Evolutionary conservation across 2,329 filamentous ascomycete genomes (phyloP).

Genomic region (Beauveria brongniartii): DNA sequence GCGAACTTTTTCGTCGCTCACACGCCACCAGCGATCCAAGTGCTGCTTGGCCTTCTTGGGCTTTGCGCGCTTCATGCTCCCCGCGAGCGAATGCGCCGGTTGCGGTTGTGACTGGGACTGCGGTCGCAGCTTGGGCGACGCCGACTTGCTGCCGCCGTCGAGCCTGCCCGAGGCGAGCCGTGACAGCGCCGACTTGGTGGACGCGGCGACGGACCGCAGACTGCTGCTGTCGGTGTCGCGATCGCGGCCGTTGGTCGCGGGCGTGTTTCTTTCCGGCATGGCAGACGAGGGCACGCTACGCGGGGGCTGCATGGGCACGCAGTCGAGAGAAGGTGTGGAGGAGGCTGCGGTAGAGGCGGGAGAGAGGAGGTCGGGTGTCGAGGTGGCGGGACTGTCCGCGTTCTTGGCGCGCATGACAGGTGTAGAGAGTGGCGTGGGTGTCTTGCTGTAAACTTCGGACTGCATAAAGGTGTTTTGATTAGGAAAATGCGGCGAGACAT

Average conservation of each 20-base stretch:
- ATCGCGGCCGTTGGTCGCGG: constrained; percentile 24
- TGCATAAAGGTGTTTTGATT: constrained; percentile 73
- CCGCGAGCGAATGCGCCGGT: constrained; percentile 13
- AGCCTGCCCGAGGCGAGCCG: constrained; percentile 34
- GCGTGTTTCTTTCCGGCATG: constrained; percentile 12
- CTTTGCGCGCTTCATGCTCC: constrained; percentile 23
- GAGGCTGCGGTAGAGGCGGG: constrained; percentile 26
- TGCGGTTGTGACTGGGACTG: constrained; percentile 8
- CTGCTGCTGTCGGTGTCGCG: constrained; percentile 43
- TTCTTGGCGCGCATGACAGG: constrained; percentile 33
- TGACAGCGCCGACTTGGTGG: constrained; percentile 46
- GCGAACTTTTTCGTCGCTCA: constrained; percentile 94
- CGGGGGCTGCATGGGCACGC: constrained; percentile 17
- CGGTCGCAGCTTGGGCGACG: constrained; percentile 16
- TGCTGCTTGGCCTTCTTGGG: constrained; percentile 48
- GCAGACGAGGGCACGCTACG: constrained; percentile 25
- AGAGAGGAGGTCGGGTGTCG: constrained; percentile 40
- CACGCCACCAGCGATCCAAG: constrained; percentile 85
- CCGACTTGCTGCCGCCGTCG: constrained; percentile 17
- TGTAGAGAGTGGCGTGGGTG: constrained; percentile 45
- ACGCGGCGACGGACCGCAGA: constrained; percentile 48
- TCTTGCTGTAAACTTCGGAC: constrained; percentile 63
- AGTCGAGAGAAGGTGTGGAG: constrained; percentile 32
- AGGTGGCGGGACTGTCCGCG: constrained; percentile 35
- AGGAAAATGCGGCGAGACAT: constrained; percentile 68